Conservation (phyloP, 2,329 filamentous ascomycete genomes). For the Aureobasidium sp. region DNA sequence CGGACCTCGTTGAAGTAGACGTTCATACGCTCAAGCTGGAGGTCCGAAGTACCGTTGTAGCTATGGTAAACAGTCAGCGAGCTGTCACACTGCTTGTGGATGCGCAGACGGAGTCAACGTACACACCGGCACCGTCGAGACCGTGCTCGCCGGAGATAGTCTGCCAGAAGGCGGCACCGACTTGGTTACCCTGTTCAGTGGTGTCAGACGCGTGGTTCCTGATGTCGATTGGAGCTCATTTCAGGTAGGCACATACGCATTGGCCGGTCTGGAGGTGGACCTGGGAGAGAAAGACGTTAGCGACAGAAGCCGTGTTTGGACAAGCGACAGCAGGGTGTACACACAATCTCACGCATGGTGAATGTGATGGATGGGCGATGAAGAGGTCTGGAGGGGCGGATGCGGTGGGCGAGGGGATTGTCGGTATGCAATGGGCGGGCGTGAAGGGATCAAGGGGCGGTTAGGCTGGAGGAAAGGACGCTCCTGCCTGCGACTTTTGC, state of each 20-base stretch:
- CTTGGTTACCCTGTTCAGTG: slow-evolving; percentile 85
- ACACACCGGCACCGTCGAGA: slow-evolving; percentile 95
- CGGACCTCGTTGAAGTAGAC: slow-evolving; percentile 94
- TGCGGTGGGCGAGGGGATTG: slow-evolving; percentile 15
- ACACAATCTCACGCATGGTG: slow-evolving; percentile 65
- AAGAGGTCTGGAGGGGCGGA: slow-evolving; percentile 5
- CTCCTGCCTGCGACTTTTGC: not conserved
- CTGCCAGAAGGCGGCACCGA: slow-evolving; percentile 97
- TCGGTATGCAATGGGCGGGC: slow-evolving; percentile 12
- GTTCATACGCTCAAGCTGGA: slow-evolving; percentile 99
- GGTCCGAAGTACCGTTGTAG: slow-evolving; percentile 96
- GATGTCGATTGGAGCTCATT: slow-evolving; percentile 12
- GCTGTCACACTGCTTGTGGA: slow-evolving; percentile 2
- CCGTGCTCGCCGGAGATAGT: slow-evolving; percentile 67
- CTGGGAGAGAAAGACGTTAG: slow-evolving; percentile 57
- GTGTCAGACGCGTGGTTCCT: slow-evolving; percentile 2
- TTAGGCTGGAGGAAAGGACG: slow-evolving; percentile 8
- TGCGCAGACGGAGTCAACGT: slow-evolving; percentile 40
- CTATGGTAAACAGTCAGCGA: slow-evolving; percentile 43
- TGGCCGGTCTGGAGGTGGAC: slow-evolving; percentile 99
- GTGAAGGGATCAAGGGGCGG: slow-evolving; percentile 7
- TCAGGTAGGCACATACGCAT: slow-evolving; percentile 66
- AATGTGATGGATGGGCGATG: slow-evolving; percentile 10
- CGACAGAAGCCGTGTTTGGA: slow-evolving; percentile 28
- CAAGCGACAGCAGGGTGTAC: slow-evolving; percentile 30